phyloP scores from a whole-genome alignment of 1,139 yeast species.

The Protomyces gravidus region DNA sequence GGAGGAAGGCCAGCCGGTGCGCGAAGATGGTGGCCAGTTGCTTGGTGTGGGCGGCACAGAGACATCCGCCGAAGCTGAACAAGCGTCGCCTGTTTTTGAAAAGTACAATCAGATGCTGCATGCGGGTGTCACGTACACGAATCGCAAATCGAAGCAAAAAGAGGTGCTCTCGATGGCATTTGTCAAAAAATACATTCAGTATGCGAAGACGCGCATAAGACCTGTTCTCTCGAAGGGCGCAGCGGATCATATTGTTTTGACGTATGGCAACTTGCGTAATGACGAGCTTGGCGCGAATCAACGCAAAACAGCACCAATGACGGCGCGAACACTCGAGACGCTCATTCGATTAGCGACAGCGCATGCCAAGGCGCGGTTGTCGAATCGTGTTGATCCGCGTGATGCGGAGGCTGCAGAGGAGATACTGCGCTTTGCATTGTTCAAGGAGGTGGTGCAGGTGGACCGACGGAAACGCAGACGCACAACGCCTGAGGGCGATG shows the following conservation, averaged over 20 bases:
- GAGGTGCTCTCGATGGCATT: constrained; percentile 76
- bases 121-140: constrained; percentile 60
- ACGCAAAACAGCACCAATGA: constrained; percentile 87
- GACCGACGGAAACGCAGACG: constrained; percentile 38
- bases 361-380: constrained; percentile 88
- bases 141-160: constrained; percentile 47
- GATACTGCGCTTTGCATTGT: constrained; percentile 75
- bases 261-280: constrained; percentile 78
- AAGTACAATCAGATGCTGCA: constrained; percentile 78
- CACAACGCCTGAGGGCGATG: constrained; percentile 35
- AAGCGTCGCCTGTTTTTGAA: constrained; percentile 64
- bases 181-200: constrained; percentile 85
- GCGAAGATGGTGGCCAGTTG: constrained; percentile 66
- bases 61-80: constrained; percentile 37
- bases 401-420: constrained; percentile 89
- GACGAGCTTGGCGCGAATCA: constrained; percentile 68
- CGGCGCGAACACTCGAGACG: constrained; percentile 97
- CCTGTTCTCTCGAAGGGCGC: constrained; percentile 81
- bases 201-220: constrained; percentile 81
- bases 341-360: constrained; percentile 93
- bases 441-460: constrained; percentile 59
- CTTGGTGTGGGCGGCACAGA: constrained; percentile 69
- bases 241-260: constrained; percentile 70
- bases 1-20: constrained; percentile 88
- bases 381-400: constrained; percentile 63